phyloP scores from a whole-genome alignment of 2,329 filamentous ascomycete species.

The Fusarium sulawesiense region DNA sequence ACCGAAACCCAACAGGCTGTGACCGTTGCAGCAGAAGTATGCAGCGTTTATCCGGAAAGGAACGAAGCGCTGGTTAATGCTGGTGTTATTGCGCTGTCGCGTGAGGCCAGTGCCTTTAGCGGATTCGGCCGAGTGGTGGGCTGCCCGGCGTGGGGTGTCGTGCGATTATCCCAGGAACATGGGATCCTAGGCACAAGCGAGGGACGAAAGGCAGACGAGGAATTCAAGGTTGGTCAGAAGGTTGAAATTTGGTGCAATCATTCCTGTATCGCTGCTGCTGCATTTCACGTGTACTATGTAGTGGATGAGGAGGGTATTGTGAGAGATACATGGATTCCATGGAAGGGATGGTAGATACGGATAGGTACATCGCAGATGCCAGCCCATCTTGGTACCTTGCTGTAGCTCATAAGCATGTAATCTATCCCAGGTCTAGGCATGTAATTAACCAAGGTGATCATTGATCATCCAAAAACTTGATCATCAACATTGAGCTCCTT shows the following conservation, averaged over 20 bases:
- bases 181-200: slow-evolving; percentile 49
- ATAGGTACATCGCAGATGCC: too few relatives aligned
- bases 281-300: slow-evolving; percentile 52
- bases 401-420: not conserved
- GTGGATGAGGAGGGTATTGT: slow-evolving; percentile 52
- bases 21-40: slow-evolving; percentile 51
- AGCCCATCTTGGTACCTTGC: not conserved
- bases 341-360: slow-evolving; percentile 49
- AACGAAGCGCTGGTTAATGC: slow-evolving; percentile 55
- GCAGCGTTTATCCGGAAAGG: slow-evolving; percentile 52
- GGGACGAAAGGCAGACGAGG: slow-evolving; percentile 41
- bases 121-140: slow-evolving; percentile 49
- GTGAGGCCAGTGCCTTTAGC: slow-evolving; percentile 48
- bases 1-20: slow-evolving; percentile 46
- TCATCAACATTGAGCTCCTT: slow-evolving; percentile 21
- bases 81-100: slow-evolving; percentile 51
- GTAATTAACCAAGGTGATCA: slow-evolving; percentile 4
- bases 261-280: slow-evolving; percentile 53
- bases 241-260: slow-evolving; percentile 51
- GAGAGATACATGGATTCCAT: slow-evolving; percentile 52
- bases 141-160: slow-evolving; percentile 48
- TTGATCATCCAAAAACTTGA: slow-evolving; percentile 7
- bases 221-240: slow-evolving; percentile 50
- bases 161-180: slow-evolving; percentile 54
- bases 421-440: not conserved